phyloP scores from a whole-genome alignment of 352 stramenopile species.

The Phytophthora parvispora region DNA sequence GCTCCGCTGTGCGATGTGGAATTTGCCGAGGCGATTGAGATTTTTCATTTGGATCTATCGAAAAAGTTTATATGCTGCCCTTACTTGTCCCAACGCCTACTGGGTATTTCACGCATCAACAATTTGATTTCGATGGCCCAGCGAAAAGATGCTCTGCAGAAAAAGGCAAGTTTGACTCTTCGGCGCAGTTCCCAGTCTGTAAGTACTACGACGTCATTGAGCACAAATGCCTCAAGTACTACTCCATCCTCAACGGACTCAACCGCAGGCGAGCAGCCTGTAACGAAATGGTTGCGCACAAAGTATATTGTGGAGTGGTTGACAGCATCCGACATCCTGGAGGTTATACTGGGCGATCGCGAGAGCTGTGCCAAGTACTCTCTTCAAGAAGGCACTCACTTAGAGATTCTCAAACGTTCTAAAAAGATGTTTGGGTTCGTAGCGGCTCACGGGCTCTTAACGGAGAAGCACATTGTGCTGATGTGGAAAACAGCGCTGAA shows the following conservation, averaged over 20 bases:
- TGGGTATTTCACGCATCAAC: constrained; percentile 77
- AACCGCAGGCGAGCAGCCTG: constrained; percentile 29
- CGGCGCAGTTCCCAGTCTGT: constrained; percentile 44
- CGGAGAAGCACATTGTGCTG: constrained; percentile 72
- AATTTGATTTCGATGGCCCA: constrained; percentile 86
- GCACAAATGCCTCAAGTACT: constrained; percentile 31
- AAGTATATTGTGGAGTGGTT: constrained; percentile 89
- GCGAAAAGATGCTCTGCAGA: constrained; percentile 68
- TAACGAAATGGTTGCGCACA: constrained; percentile 78
- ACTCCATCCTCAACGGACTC: constrained; percentile 32
- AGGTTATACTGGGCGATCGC: constrained; percentile 84
- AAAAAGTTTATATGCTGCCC: constrained; percentile 91
- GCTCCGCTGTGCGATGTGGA: constrained; percentile 38
- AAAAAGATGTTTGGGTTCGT: constrained; percentile 80
- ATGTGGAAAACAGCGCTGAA: constrained; percentile 82
- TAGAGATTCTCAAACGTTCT: constrained; percentile 87
- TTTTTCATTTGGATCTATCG: constrained; percentile 87
- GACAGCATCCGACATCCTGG: constrained; percentile 75
- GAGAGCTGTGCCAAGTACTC: constrained; percentile 74
- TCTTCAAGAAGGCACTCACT: constrained; percentile 79
- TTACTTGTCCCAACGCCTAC: constrained; percentile 78
- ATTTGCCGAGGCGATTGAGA: constrained; percentile 83
- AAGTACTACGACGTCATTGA: constrained; percentile 40
- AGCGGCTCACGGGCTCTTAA: constrained; percentile 62
- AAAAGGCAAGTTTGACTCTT: constrained; percentile 69